Conservation (phyloP, 1,284 basidiomycete genomes). For the Coriolopsis trogii region DNA sequence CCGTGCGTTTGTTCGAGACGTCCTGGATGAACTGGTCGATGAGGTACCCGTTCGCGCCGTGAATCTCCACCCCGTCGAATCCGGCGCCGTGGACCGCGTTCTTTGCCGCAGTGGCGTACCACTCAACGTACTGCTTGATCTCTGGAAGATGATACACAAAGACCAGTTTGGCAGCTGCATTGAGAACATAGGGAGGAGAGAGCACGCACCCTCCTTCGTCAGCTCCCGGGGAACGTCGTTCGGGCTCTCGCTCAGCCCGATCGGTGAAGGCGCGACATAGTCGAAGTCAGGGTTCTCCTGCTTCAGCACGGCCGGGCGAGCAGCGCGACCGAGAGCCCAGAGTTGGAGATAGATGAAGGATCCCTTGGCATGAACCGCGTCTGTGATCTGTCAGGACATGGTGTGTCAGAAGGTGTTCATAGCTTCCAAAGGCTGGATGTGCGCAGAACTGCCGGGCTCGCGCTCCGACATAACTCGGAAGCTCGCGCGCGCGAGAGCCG, state of each 20-base stretch:
- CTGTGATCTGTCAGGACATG: constrained; percentile 21
- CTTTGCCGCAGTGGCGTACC: not conserved
- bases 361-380: constrained; percentile 30
- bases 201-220: constrained; percentile 31
- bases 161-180: constrained; percentile 32
- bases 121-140: not conserved
- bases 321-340: constrained; percentile 1
- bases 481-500: too few species aligned
- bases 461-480: too few species aligned
- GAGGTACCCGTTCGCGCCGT: constrained; percentile 40
- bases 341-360: constrained; percentile 38
- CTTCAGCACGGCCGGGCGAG: constrained; percentile 27
- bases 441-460: too few species aligned
- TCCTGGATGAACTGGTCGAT: constrained; percentile 46
- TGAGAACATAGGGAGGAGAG: constrained; percentile 26
- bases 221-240: constrained; percentile 41
- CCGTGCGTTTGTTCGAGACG: constrained; percentile 52
- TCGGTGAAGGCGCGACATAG: constrained; percentile 42
- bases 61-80: constrained; percentile 40
- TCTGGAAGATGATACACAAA: constrained; percentile 37
- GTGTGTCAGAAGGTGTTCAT: not conserved
- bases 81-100: not conserved
- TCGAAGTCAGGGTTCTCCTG: constrained; percentile 7
- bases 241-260: constrained; percentile 42
- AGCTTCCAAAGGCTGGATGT: not conserved